These are phyloP conservation scores for Carex sylvatica DNA, from an alignment of 202 grass and related monocot species.

Conservation along the genomic window DNA sequence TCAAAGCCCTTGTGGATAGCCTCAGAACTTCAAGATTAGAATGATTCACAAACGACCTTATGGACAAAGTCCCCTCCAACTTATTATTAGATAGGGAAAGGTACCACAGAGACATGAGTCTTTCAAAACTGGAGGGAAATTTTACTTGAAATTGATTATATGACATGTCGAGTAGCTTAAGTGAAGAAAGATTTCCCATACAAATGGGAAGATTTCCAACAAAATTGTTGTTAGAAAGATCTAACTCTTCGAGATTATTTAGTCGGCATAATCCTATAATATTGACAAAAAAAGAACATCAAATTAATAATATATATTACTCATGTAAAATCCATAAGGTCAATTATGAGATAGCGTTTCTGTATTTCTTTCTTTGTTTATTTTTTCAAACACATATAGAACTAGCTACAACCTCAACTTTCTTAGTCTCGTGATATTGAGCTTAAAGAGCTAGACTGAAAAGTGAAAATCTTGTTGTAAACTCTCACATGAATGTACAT, in stretches of 20 bases:
- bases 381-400: too few relatives aligned
- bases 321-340: too few relatives aligned
- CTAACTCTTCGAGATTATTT: conserved; percentile 21
- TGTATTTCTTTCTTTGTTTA: too few relatives aligned
- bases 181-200: conserved; percentile 26
- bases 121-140: conserved; percentile 20
- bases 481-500: too few relatives aligned
- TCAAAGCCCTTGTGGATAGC: conserved; percentile 2
- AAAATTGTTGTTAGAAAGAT: conserved; percentile 1
- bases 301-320: too few relatives aligned
- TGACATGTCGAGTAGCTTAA: neutral
- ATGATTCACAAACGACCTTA: conserved; percentile 19
- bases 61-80: neutral
- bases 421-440: too few relatives aligned
- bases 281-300: neutral
- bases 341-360: too few relatives aligned
- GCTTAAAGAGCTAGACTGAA: too few relatives aligned
- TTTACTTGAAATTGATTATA: neutral
- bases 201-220: conserved; percentile 17
- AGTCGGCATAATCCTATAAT: conserved; percentile 32
- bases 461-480: too few relatives aligned
- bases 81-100: conserved; percentile 20
- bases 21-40: neutral
- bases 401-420: too few relatives aligned
- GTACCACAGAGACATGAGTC: neutral